Evolutionary conservation across 495 filamentous ascomycete species (phyloP).

Genomic region (Daldinia grandis): DNA sequence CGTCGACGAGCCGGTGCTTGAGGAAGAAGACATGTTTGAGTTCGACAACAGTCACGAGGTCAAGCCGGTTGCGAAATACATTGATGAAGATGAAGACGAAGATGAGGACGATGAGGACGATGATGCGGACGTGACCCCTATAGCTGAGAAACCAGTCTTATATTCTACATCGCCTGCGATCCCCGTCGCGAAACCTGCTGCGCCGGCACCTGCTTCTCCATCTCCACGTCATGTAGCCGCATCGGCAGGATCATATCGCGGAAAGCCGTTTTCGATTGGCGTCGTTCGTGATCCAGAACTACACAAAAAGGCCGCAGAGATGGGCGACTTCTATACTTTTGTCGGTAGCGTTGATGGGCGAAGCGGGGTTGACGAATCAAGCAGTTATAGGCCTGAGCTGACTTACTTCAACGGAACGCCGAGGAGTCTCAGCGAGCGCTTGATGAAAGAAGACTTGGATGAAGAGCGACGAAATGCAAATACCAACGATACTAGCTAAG

Average conservation of each 20-base stretch:
- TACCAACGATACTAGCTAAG: slow-evolving; percentile 20
- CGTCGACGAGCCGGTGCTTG: background rate
- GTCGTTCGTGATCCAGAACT: slow-evolving; percentile 53
- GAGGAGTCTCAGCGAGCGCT: slow-evolving; percentile 53
- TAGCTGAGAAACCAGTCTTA: slow-evolving; percentile 31
- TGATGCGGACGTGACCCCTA: slow-evolving; percentile 34
- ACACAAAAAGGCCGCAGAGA: slow-evolving; percentile 53
- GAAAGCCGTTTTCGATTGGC: slow-evolving; percentile 46
- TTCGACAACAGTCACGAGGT: slow-evolving; percentile 35
- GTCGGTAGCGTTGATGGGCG: slow-evolving; percentile 57
- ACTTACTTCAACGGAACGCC: slow-evolving; percentile 46
- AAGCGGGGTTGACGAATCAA: slow-evolving; percentile 50
- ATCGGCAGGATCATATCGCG: slow-evolving; percentile 56
- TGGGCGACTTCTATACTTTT: slow-evolving; percentile 56
- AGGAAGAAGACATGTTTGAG: slow-evolving; percentile 45
- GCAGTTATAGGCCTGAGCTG: slow-evolving; percentile 52
- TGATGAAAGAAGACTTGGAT: slow-evolving; percentile 53
- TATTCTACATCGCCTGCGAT: slow-evolving; percentile 37
- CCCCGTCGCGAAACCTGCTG: slow-evolving; percentile 36
- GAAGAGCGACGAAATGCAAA: slow-evolving; percentile 33
- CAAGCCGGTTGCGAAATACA: slow-evolving; percentile 32
- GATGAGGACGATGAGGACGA: slow-evolving; percentile 40
- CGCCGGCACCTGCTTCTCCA: slow-evolving; percentile 20
- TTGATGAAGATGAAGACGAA: slow-evolving; percentile 25
- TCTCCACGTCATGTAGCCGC: slow-evolving; percentile 28